These are phyloP conservation scores for Agrocybe praecox DNA, from an alignment of 768 basidiomycete genomes.

Conservation along the genomic window DNA sequence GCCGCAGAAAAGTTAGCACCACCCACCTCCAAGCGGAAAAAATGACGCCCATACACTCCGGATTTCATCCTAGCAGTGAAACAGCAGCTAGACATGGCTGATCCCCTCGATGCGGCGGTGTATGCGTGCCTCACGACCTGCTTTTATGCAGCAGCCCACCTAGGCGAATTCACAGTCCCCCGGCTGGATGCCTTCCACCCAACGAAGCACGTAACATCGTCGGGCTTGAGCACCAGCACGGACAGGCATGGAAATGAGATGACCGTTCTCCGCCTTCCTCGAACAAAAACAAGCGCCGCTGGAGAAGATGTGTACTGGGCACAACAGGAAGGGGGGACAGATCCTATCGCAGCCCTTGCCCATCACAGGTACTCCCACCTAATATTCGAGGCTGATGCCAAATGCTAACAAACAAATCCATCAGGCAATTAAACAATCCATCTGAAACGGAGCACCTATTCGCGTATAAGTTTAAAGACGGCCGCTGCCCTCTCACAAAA, in stretches of 20 bases:
- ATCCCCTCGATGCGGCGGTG: slow-evolving; percentile 34
- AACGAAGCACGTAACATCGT: slow-evolving; percentile 25
- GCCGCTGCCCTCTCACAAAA: slow-evolving; percentile 27
- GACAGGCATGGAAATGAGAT: slow-evolving; percentile 26
- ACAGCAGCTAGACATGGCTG: slow-evolving; percentile 21
- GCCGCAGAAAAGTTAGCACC: slow-evolving; percentile 33
- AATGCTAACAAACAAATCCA: too few species aligned
- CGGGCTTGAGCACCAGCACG: slow-evolving; percentile 11
- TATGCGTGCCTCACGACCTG: slow-evolving; percentile 39
- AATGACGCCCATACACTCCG: slow-evolving; percentile 30
- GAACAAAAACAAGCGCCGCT: slow-evolving; percentile 23
- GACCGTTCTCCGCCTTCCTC: slow-evolving; percentile 28
- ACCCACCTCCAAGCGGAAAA: slow-evolving; percentile 23
- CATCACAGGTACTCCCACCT: too few species aligned
- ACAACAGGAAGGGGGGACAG: slow-evolving; percentile 21
- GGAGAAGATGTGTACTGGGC: slow-evolving; percentile 30
- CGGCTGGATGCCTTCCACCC: slow-evolving; percentile 31
- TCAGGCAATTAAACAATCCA: slow-evolving; percentile 6
- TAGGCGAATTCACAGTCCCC: slow-evolving; percentile 41
- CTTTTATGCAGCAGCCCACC: slow-evolving; percentile 34
- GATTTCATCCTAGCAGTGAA: slow-evolving; percentile 21
- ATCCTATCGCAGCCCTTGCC: slow-evolving; percentile 23
- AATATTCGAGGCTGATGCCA: too few species aligned
- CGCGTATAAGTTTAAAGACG: slow-evolving; percentile 17
- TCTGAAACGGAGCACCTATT: slow-evolving; percentile 24